A percentile compares a stretch with the other conserved stretches of the same genome.
These are phyloP conservation scores for Ruellia speciosa DNA, from an alignment of 305 asterid genomes.

Conservation along the genomic window DNA sequence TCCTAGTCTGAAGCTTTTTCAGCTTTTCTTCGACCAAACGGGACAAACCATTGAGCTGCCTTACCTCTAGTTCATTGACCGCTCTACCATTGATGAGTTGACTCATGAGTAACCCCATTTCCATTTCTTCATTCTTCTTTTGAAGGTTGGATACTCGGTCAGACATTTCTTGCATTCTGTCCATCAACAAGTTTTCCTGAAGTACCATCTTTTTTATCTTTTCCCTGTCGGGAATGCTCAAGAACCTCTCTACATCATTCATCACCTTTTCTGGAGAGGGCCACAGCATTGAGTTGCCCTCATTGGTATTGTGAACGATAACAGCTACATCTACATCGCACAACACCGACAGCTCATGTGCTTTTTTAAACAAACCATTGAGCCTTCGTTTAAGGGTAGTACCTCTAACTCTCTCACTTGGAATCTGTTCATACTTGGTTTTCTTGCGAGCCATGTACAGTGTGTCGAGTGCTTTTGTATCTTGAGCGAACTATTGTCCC, in stretches of 20 bases:
- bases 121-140: constrained; percentile 28
- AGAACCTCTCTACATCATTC: constrained; percentile 26
- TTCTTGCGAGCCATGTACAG: constrained; percentile 25
- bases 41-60: constrained; percentile 25
- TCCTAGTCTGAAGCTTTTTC: constrained; percentile 24
- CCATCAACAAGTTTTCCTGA: constrained; percentile 30
- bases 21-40: constrained; percentile 23
- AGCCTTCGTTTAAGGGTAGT: constrained; percentile 29
- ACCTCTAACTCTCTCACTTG: constrained; percentile 25
- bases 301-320: constrained; percentile 23
- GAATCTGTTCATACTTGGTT: constrained; percentile 25
- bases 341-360: constrained; percentile 30
- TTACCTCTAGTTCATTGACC: constrained; percentile 23
- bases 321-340: constrained; percentile 26
- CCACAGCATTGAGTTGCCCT: constrained; percentile 26
- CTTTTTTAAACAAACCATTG: constrained; percentile 30
- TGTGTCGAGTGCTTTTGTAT: not conserved
- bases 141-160: constrained; percentile 19
- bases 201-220: constrained; percentile 30
- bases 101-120: constrained; percentile 25
- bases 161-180: constrained; percentile 21
- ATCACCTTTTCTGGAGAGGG: constrained; percentile 25
- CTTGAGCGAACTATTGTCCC: not conserved
- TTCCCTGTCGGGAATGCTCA: constrained; percentile 23
- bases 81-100: constrained; percentile 22